A percentile compares a stretch with the other conserved stretches of the same genome.
Conservation (phyloP, 441 rosid species). For the Omphalea diandra region DNA sequence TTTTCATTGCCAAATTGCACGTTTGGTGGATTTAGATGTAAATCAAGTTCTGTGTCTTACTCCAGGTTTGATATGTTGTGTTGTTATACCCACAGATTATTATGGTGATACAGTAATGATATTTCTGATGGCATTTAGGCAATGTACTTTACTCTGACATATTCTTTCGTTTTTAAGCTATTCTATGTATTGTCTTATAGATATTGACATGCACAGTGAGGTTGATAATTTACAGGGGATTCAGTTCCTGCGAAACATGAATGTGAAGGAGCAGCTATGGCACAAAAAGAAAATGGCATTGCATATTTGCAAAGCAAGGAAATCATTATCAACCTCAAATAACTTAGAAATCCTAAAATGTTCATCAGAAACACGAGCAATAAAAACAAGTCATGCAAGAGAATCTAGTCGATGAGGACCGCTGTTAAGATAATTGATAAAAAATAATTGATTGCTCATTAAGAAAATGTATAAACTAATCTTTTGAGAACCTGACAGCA, state of each 20-base stretch:
- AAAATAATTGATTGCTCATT: background rate
- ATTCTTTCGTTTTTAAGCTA: background rate
- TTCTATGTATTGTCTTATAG: background rate
- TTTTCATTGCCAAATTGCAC: conserved; percentile 9
- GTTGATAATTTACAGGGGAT: too few species aligned
- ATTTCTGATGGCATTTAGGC: background rate
- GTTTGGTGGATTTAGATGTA: conserved; percentile 14
- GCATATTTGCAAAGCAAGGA: background rate
- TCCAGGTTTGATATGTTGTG: background rate
- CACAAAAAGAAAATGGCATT: background rate
- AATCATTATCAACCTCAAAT: background rate
- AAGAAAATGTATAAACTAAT: background rate
- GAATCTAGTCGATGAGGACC: background rate
- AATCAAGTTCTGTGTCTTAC: background rate
- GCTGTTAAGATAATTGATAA: background rate
- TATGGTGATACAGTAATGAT: too few species aligned
- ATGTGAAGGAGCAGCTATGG: background rate
- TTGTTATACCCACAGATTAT: background rate
- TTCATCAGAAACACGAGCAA: background rate
- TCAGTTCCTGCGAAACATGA: background rate
- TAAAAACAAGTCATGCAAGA: background rate
- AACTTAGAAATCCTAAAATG: too few species aligned
- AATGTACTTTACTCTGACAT: background rate
- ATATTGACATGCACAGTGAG: too few species aligned
- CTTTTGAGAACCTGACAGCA: background rate